phyloP scores from a whole-genome alignment of 2,329 filamentous ascomycete species.

The Cercospora sp. region DNA sequence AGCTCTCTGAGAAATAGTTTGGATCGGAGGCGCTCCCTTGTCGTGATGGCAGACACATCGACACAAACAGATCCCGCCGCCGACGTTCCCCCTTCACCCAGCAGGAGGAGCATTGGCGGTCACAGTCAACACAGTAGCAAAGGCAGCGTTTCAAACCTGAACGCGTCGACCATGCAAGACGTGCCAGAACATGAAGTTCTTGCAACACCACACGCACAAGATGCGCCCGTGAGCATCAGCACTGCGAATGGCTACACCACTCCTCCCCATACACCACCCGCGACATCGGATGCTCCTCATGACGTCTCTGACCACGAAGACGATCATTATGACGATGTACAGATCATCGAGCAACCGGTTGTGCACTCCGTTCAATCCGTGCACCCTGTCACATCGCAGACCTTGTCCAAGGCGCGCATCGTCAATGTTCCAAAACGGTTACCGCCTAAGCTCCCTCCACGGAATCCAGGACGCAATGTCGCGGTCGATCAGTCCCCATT shows the following conservation, averaged over 20 bases:
- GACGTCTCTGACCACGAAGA: slow-evolving; percentile 41
- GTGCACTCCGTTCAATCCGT: slow-evolving; percentile 68
- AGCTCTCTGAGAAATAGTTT: slow-evolving; percentile 37
- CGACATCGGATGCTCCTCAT: slow-evolving; percentile 4
- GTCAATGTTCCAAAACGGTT: slow-evolving; percentile 82
- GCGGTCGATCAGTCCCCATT: slow-evolving; percentile 37
- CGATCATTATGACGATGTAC: slow-evolving; percentile 54
- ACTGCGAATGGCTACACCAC: slow-evolving; percentile 37
- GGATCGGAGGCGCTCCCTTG: slow-evolving; percentile 26
- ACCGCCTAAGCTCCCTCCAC: slow-evolving; percentile 73
- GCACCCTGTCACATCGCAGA: slow-evolving; percentile 44
- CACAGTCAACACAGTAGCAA: slow-evolving; percentile 31
- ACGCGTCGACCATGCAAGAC: slow-evolving; percentile 29
- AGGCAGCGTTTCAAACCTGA: slow-evolving; percentile 26
- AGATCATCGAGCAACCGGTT: slow-evolving; percentile 49
- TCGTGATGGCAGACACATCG: slow-evolving; percentile 33
- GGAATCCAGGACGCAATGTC: slow-evolving; percentile 64
- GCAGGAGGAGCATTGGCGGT: slow-evolving; percentile 24
- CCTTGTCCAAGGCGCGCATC: slow-evolving; percentile 69
- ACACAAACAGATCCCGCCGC: slow-evolving; percentile 36
- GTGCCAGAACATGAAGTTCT: slow-evolving; percentile 36
- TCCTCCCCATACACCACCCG: slow-evolving; percentile 37
- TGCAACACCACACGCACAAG: slow-evolving; percentile 15
- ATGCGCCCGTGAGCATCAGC: slow-evolving; percentile 17
- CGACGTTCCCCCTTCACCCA: slow-evolving; percentile 24